These are phyloP conservation scores for Pestalotiopsis sp. DNA, from an alignment of 2,329 filamentous ascomycete species.

Conservation along the genomic window DNA sequence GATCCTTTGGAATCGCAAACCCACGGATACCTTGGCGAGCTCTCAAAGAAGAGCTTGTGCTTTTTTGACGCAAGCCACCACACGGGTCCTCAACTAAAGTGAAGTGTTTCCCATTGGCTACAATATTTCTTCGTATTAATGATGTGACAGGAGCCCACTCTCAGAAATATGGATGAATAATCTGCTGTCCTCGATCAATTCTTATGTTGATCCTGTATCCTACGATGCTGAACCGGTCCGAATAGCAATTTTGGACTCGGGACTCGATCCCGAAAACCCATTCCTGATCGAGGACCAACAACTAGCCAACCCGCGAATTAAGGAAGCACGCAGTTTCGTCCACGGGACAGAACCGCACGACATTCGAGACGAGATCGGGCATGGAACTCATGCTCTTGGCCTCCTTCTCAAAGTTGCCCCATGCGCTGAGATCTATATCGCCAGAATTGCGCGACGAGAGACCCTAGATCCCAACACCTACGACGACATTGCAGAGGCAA, in stretches of 20 bases:
- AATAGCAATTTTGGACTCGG: slow-evolving; percentile 26
- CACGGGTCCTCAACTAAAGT: slow-evolving; percentile 13
- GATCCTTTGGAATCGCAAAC: neutral
- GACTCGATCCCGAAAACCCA: slow-evolving; percentile 22
- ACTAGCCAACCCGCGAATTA: slow-evolving; percentile 18
- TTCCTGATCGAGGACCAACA: slow-evolving; percentile 18
- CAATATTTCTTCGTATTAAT: neutral
- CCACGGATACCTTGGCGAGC: neutral
- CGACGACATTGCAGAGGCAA: slow-evolving; percentile 17
- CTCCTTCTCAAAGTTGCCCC: slow-evolving; percentile 28
- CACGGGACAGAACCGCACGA: slow-evolving; percentile 17
- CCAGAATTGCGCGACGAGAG: slow-evolving; percentile 21
- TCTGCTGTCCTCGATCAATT: neutral
- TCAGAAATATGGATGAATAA: neutral
- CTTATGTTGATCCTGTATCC: neutral
- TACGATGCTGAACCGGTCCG: slow-evolving; percentile 17
- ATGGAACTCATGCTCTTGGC: slow-evolving; percentile 30
- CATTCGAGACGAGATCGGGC: slow-evolving; percentile 24
- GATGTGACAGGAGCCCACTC: neutral
- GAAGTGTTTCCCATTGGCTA: neutral
- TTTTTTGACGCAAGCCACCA: slow-evolving; percentile 17
- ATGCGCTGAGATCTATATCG: slow-evolving; percentile 30
- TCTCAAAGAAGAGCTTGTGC: slow-evolving; percentile 11
- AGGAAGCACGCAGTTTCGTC: slow-evolving; percentile 23
- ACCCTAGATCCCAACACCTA: slow-evolving; percentile 13